Base-by-base conservation (phyloP, 2,329 filamentous ascomycete genomes). In the Venturia oleaginea region DNA sequence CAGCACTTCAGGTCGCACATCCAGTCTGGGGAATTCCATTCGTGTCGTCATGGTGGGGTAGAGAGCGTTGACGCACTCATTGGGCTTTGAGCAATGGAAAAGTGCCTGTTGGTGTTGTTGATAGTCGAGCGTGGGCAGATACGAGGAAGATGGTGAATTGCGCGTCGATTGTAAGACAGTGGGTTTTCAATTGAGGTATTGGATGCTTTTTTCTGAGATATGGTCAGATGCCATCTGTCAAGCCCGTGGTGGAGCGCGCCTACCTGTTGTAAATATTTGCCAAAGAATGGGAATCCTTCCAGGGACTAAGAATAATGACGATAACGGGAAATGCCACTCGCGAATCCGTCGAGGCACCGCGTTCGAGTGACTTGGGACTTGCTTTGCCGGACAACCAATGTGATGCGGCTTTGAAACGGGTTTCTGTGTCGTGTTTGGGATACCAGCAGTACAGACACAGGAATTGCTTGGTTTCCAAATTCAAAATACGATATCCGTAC, bases 361-460 rank as follows among this genome's bases (percentile, higher is more conserved):
- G 34, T 60, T 24, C 37, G 27, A 60, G 34, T 43, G 27, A 17
- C n/a, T n/a, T 32, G 59, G n/a, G 22, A 60, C 59, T 40, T 43
- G 37, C 59, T 42, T 42, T 38, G 40, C 15, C 37, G 24, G 27
- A 15, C 43, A 30, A 40, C 59, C 24, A 60, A 60, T 43, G 34
- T 60, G 59, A 60, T 32, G 59, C 59, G 59, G 40, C 59, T 27
- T 22, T 60, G 59, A 60, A 60, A 60, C 59, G 40, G n/a, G 30
- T 60, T 40, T 60, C 40, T 19, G 37, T 27, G 17, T 32, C 15
- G 59, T 22, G 59, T 60, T 40, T 40, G 34, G 37, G 34, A 43
- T 60, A 37, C 34, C 32, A 42, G 2, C 24, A n/a, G n/a, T 42
- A 27, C 15, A 27, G 40, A 11, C 13, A n/a, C 15, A 13, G 4